Percentiles rank a stretch among this genome's conserved stretches.
These are phyloP conservation scores for Chaetoceros tenuissimus DNA, from an alignment of 108 stramenopile genomes.

Conservation along the genomic window DNA sequence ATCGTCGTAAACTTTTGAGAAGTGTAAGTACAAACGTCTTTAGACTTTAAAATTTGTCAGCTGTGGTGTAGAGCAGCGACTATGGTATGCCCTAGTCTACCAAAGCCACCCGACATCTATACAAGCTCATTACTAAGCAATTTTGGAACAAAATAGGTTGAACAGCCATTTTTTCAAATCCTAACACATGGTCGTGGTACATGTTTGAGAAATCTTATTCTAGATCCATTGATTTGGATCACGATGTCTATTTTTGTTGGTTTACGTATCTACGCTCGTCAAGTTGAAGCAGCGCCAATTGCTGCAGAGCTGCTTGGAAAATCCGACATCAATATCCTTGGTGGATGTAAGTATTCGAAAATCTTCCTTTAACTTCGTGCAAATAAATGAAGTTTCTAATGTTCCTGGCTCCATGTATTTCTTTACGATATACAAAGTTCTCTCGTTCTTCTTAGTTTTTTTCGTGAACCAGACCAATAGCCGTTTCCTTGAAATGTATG, in stretches of 20 bases:
- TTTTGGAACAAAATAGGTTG: too few relatives aligned
- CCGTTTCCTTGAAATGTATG: slow-evolving; percentile 30
- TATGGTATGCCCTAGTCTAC: too few relatives aligned
- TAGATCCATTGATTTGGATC: slow-evolving; percentile 28
- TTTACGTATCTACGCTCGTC: slow-evolving; percentile 16
- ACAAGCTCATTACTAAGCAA: too few relatives aligned
- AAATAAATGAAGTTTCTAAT: slow-evolving; percentile 64
- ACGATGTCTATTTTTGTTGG: slow-evolving; percentile 23
- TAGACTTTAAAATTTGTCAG: too few relatives aligned
- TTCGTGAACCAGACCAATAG: slow-evolving; percentile 33
- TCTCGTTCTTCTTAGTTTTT: slow-evolving; percentile 47
- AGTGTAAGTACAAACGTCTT: too few relatives aligned
- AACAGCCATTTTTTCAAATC: too few relatives aligned
- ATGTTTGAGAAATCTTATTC: slow-evolving; percentile 6
- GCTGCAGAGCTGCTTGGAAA: slow-evolving; percentile 4
- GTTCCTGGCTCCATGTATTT: slow-evolving; percentile 63
- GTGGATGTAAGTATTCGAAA: slow-evolving; percentile 71
- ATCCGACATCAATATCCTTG: slow-evolving; percentile 51
- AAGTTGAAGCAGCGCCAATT: slow-evolving; percentile 9
- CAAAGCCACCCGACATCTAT: too few relatives aligned
- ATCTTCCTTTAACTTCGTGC: slow-evolving; percentile 61
- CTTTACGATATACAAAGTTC: slow-evolving; percentile 62
- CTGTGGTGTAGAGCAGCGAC: too few relatives aligned
- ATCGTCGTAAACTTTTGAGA: too few relatives aligned
- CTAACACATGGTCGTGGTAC: too few relatives aligned